These are phyloP conservation scores for Manihot esculenta DNA, from an alignment of 441 rosid species.

Conservation along the genomic window DNA sequence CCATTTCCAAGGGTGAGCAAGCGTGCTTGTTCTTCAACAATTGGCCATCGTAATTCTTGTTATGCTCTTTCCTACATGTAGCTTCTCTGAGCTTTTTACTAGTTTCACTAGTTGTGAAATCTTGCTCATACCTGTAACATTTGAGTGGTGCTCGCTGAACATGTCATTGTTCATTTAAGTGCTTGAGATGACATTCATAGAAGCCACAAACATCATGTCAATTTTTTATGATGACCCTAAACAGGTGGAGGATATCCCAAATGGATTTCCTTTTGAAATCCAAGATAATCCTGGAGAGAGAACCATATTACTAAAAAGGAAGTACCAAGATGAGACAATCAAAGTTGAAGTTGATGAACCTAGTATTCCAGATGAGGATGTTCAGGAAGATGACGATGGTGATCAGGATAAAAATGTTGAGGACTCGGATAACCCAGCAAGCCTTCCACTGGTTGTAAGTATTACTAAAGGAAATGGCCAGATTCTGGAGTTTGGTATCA, in stretches of 20 bases:
- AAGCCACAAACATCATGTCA: background rate
- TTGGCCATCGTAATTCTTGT: too few relatives aligned
- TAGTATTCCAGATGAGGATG: slow-evolving; percentile 17
- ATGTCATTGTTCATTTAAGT: background rate
- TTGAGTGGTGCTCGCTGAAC: background rate
- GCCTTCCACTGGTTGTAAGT: slow-evolving; percentile 55
- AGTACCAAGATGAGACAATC: slow-evolving; percentile 49
- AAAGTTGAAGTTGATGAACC: slow-evolving; percentile 59
- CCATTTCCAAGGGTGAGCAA: too few relatives aligned
- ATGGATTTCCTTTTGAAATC: slow-evolving; percentile 57
- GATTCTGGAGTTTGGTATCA: slow-evolving; percentile 54
- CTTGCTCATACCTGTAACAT: too few relatives aligned
- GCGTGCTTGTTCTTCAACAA: too few relatives aligned
- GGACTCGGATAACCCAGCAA: slow-evolving; percentile 17
- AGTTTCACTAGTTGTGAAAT: too few relatives aligned
- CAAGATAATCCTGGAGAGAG: slow-evolving; percentile 62
- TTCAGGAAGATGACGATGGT: slow-evolving; percentile 17
- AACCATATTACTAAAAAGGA: slow-evolving; percentile 44
- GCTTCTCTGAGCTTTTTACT: too few relatives aligned
- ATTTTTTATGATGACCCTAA: background rate
- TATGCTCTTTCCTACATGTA: too few relatives aligned
- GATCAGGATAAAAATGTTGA: slow-evolving; percentile 14
- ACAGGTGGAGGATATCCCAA: slow-evolving; percentile 47
- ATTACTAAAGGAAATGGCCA: slow-evolving; percentile 45
- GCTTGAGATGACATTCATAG: background rate